These are phyloP conservation scores for Solanum pimpinellifolium DNA, from an alignment of 257 asterid species.

Conservation along the genomic window DNA sequence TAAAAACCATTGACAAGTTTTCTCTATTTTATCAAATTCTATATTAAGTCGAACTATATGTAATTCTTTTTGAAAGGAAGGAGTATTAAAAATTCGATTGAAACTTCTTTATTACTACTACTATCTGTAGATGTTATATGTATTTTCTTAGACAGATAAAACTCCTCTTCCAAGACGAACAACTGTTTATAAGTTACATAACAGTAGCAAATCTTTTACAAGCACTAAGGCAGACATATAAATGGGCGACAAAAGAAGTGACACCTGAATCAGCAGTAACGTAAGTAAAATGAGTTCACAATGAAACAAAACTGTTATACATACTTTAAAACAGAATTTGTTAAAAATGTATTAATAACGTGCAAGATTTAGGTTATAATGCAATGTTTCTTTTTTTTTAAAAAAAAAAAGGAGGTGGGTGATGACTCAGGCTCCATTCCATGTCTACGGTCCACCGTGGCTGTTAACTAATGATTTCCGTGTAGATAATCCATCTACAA, in stretches of 20 bases:
- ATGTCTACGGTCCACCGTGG: background rate
- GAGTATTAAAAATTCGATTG: background rate
- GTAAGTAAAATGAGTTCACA: background rate
- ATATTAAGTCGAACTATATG: no score
- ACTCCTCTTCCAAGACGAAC: background rate
- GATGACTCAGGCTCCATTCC: constrained; percentile 24
- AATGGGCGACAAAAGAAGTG: background rate
- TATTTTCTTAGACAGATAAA: background rate
- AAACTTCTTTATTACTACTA: background rate
- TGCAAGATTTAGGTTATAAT: background rate
- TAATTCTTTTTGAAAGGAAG: no score
- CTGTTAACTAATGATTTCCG: background rate
- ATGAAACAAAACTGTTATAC: background rate
- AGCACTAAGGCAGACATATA: background rate
- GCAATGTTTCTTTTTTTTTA: background rate
- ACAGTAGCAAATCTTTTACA: background rate
- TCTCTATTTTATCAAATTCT: accelerated
- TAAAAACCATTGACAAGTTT: background rate
- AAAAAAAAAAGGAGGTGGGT: constrained; percentile 6
- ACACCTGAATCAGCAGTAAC: background rate
- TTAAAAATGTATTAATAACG: background rate
- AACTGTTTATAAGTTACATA: background rate
- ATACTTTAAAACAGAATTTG: background rate
- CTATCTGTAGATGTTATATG: background rate
- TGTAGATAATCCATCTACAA: constrained; percentile 19